phyloP scores from a whole-genome alignment of 495 filamentous ascomycete genomes.

The Stereocaulon alpinum region DNA sequence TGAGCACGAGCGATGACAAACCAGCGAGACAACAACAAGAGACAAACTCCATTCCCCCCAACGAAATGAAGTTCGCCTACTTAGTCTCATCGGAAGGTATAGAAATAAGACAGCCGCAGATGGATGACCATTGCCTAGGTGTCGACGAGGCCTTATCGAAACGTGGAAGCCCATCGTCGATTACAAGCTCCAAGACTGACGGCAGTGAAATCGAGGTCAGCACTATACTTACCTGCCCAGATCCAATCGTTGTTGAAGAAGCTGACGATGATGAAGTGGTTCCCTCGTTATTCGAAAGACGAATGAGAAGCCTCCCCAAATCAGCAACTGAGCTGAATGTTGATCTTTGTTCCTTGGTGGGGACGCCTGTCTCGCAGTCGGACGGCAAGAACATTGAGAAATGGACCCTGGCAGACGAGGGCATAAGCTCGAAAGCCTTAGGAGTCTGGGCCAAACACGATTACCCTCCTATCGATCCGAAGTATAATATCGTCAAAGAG shows the following conservation, averaged over 20 bases:
- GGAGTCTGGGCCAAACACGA: not conserved
- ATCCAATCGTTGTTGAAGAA: not conserved
- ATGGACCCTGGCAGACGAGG: too few species aligned
- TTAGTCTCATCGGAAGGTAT: not conserved
- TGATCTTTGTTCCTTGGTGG: too few species aligned
- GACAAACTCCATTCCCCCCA: too few species aligned
- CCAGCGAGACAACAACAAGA: not conserved
- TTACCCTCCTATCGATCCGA: not conserved
- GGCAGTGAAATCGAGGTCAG: not conserved
- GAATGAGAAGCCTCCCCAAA: not conserved
- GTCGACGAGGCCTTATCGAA: not conserved
- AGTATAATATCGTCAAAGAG: not conserved
- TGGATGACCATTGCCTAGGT: not conserved
- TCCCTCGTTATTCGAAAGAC: constrained; percentile 3
- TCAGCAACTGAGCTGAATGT: not conserved
- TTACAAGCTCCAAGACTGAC: not conserved
- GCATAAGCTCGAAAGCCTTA: not conserved
- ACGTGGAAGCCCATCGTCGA: not conserved
- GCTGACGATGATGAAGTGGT: constrained; percentile 1
- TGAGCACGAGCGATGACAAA: not conserved
- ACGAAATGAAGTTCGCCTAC: not conserved
- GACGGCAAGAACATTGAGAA: too few species aligned
- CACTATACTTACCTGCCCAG: not conserved
- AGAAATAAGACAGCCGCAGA: not conserved
- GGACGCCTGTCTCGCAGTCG: not conserved